Percentiles rank a stretch among this genome's conserved stretches.
Evolutionary conservation across 2,329 filamentous ascomycete species (phyloP).

Genomic region (Verruconis gallopava): DNA sequence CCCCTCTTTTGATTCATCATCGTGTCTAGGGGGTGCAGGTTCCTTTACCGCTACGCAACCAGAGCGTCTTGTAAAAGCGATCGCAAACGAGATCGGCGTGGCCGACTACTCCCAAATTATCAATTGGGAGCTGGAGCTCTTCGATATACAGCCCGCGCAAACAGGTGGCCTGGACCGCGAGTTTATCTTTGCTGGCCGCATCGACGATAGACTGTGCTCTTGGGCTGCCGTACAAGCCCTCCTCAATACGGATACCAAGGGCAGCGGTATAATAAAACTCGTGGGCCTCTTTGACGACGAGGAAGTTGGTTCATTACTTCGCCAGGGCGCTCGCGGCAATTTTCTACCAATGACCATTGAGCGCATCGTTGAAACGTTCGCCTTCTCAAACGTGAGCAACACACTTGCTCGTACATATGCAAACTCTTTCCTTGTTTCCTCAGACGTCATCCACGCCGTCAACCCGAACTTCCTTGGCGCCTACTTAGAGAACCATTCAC

Average conservation of each 20-base stretch:
- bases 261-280: slow-evolving; percentile 65
- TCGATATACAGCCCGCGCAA: slow-evolving; percentile 74
- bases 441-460: slow-evolving; percentile 85
- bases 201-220: slow-evolving; percentile 96
- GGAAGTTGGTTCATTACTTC: slow-evolving; percentile 82
- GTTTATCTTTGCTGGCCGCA: slow-evolving; percentile 86
- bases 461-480: slow-evolving; percentile 83
- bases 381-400: slow-evolving; percentile 38
- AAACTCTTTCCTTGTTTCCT: slow-evolving; percentile 81
- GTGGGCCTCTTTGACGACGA: slow-evolving; percentile 95
- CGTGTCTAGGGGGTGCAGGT: slow-evolving; percentile 45
- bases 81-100: slow-evolving; percentile 66
- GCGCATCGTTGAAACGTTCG: slow-evolving; percentile 61
- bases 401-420: slow-evolving; percentile 62
- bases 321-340: slow-evolving; percentile 82
- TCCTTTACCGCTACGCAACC: slow-evolving; percentile 78
- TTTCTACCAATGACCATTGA: slow-evolving; percentile 73
- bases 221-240: slow-evolving; percentile 82
- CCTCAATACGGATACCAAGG: slow-evolving; percentile 43
- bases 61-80: slow-evolving; percentile 68
- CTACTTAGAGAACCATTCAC: slow-evolving; percentile 77
- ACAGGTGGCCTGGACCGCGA: slow-evolving; percentile 79
- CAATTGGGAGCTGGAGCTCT: slow-evolving; percentile 96
- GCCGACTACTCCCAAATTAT: slow-evolving; percentile 47
- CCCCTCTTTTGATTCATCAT: slow-evolving; percentile 26